Base-by-base conservation (phyloP, 192 early-diverging fungal species). In the Spinellus fusiger region DNA sequence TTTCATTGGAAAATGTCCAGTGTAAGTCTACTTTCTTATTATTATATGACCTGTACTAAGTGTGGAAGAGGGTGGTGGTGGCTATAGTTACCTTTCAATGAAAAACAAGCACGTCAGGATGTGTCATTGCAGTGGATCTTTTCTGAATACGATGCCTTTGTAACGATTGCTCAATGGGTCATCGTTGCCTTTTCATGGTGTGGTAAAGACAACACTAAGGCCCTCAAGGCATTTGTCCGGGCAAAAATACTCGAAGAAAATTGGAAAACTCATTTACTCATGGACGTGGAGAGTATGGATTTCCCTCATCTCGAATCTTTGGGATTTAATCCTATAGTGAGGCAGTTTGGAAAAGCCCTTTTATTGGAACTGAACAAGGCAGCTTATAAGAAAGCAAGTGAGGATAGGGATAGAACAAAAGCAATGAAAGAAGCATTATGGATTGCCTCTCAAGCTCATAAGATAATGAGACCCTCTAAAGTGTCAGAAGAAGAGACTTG, bases 401-500 rank as follows among this genome's bases (percentile, higher is more conserved):
- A 70, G 20, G 50, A 18, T 18, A 51, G 62, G 5, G 64, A 70
- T 49, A 32, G 69, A 26, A 70, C 52, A 18, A 28, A 62, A 4
- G 69, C 62, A 20, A 38, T 70, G 20, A 62, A 70, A 27, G 69
- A 70, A 22, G 69, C 69, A 4, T 54, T 70, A 16, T 56, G 51
- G n/a, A 61, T 70, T 44, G 62, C 62, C 0, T 44, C 64, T 6
- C 50, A 70, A 34, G 62, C 69, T 4, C 69, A 64, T 33, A 49
- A 46, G 12, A n/a, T 70, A 1, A 40, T 65, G 7, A 62, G 57
- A 16, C 69, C 69, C 3, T n/a, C n/a, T n/a, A n/a, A n/a, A n/a
- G n/a, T n/a, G n/a, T n/a, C n/a, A n/a, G n/a, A n/a, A 44, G 69
- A 70, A 5, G 44, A 53, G 9, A 31, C 65, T 34, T 23, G 22